These are phyloP conservation scores for Eucalyptus rudis DNA, from an alignment of 345 rosid genomes.

Conservation along the genomic window DNA sequence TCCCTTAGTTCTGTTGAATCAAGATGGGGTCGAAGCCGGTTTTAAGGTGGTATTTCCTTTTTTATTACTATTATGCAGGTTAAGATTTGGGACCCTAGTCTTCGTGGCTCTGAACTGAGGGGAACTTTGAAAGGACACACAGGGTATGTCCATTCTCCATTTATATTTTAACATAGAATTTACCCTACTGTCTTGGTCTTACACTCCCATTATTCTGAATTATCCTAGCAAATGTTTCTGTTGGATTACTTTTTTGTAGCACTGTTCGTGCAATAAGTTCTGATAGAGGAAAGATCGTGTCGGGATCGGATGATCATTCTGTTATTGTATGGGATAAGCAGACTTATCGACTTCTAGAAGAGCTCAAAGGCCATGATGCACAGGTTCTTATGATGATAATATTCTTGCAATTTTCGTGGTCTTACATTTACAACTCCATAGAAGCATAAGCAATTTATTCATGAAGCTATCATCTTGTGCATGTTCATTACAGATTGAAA, in stretches of 20 bases:
- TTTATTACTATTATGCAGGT: slow-evolving; percentile 41
- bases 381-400: slow-evolving; percentile 45
- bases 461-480: neutral
- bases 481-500: neutral
- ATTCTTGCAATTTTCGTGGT: neutral
- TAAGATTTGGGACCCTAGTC: slow-evolving; percentile 98
- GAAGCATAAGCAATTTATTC: neutral
- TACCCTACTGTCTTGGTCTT: neutral
- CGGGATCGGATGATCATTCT: slow-evolving; percentile 97
- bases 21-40: neutral
- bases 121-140: slow-evolving; percentile 92
- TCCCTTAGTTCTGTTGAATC: neutral
- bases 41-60: neutral
- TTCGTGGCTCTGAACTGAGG: slow-evolving; percentile 94
- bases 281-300: slow-evolving; percentile 92
- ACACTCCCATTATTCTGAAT: neutral
- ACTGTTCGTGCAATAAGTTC: slow-evolving; percentile 95
- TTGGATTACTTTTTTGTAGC: slow-evolving; percentile 21
- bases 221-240: neutral
- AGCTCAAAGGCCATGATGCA: slow-evolving; percentile 87
- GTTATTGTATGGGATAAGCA: slow-evolving; percentile 98
- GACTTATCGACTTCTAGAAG: slow-evolving; percentile 84
- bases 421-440: neutral
- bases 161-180: neutral
- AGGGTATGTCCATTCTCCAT: slow-evolving; percentile 27